Evolutionary conservation across 257 asterid species (phyloP).

Genomic region (Oldenlandia corymbosa): DNA sequence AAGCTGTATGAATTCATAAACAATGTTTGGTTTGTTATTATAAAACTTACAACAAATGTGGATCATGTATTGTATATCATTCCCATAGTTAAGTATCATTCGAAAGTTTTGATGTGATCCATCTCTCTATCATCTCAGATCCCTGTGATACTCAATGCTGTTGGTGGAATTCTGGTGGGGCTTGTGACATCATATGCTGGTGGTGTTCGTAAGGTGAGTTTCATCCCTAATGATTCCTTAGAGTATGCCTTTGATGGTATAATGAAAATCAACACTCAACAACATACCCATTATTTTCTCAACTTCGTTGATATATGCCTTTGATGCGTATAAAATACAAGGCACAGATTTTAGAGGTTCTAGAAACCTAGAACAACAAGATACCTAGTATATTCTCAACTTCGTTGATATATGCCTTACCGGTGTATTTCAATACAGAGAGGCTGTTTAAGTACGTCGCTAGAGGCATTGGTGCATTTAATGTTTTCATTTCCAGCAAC

Average conservation of each 20-base stretch:
- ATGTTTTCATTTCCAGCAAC: no score
- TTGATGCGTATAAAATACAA: neutral
- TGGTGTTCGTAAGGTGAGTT: slow-evolving; percentile 82
- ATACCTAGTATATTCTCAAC: no score
- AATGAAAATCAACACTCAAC: neutral
- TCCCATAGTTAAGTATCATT: slow-evolving; percentile 8
- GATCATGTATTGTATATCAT: no score
- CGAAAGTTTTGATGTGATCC: neutral
- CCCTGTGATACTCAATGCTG: slow-evolving; percentile 80
- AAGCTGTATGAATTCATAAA: neutral
- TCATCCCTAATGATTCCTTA: neutral
- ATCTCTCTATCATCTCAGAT: slow-evolving; percentile 46
- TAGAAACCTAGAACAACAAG: no score
- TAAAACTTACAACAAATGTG: no score
- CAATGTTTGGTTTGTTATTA: no score
- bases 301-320: no score
- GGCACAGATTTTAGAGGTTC: neutral
- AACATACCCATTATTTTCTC: neutral
- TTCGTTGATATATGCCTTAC: no score
- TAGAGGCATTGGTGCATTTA: no score
- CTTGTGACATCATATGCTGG: slow-evolving; percentile 95
- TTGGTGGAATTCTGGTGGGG: slow-evolving; percentile 97
- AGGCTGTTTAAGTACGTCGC: no score
- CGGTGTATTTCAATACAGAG: no score
- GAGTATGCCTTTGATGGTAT: neutral